These are phyloP conservation scores for Ajuga chamaepitys DNA, from an alignment of 257 asterid species.

Conservation along the genomic window DNA sequence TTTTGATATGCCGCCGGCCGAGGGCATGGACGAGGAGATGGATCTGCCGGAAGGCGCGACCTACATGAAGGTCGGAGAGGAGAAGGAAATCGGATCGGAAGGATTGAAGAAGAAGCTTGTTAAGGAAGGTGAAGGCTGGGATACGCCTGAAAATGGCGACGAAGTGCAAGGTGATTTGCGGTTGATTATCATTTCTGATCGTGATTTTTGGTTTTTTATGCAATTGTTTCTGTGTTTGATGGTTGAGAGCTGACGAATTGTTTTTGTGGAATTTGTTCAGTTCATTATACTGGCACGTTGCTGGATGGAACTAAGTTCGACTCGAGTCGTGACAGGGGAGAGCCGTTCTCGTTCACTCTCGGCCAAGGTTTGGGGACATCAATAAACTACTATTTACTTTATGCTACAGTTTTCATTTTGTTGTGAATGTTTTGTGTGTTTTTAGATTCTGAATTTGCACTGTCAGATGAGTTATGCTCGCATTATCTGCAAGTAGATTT, in stretches of 20 bases:
- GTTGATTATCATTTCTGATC: neutral
- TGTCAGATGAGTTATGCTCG: neutral
- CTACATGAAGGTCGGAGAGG: slow-evolving; percentile 62
- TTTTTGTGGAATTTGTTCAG: slow-evolving; percentile 19
- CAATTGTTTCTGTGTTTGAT: neutral
- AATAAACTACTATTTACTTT: neutral
- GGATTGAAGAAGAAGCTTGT: slow-evolving; percentile 80
- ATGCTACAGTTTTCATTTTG: neutral
- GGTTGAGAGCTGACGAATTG: slow-evolving; percentile 3
- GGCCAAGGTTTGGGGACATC: slow-evolving; percentile 54
- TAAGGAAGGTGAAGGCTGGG: slow-evolving; percentile 64
- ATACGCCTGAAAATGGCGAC: slow-evolving; percentile 56
- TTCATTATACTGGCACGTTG: slow-evolving; percentile 66
- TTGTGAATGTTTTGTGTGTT: neutral
- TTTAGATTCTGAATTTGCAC: neutral
- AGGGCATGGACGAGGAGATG: slow-evolving; percentile 51
- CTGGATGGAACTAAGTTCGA: slow-evolving; percentile 70
- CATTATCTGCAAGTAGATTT: neutral
- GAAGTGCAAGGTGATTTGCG: slow-evolving; percentile 44
- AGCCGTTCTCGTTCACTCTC: slow-evolving; percentile 57
- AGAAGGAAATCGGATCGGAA: slow-evolving; percentile 53
- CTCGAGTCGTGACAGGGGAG: slow-evolving; percentile 62
- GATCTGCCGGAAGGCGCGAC: slow-evolving; percentile 49
- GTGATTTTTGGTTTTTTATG: neutral
- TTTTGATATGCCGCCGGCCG: slow-evolving; percentile 46